Evolutionary conservation across 176 grass and related monocot genomes (phyloP), one percentile per base, ranked within the genome.

Genomic region (Oryza glaberrima): DNA sequence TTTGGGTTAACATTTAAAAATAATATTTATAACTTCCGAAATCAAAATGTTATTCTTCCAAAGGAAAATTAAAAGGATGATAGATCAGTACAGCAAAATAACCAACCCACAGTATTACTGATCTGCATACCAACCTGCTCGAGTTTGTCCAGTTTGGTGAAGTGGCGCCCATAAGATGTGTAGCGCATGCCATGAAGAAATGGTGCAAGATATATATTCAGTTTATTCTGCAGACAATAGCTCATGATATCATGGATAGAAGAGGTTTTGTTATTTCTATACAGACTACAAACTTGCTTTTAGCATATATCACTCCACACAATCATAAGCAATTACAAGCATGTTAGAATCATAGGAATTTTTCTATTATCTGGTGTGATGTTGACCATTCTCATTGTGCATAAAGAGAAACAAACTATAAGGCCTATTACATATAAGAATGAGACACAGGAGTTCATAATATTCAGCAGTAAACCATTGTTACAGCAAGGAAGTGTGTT

Each of bases 131-230:
- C 22, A 77, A 90, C 92, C 84, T 81, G 65, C 68, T 83, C 76
- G 15, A 94, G 92, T 76, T 90, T 94, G 41, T 90, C 60, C 69
- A 88, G 22, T 85, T 94, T 92, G 12, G 92, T 94, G 66, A 94
- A 94, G 81, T 94, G 90, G 17, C 92, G 92, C 25, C 92, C 92
- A 90, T 85, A 94, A 56, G 92, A 90, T 84, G 92, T 94, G 51
- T 94, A 94, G 32, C 90, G 92, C 82, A 88, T 88, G 48, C 92
- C 90, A 94, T 92, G 87, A 76, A 94, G 45, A 88, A 94, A 94
- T 0, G 92, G 92, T 40, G 92, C 90, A 66, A 94, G 87, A 88
- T 48, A 88, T 83, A 94, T 47, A 67, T 38, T 80, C 65, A 90
- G 48, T 67, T 90, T 94, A 56, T 90, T 89, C 92, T 94, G 85